Evolutionary conservation across 805 yeast species (phyloP).

Genomic region (Kurtzmaniella cleridarum): DNA sequence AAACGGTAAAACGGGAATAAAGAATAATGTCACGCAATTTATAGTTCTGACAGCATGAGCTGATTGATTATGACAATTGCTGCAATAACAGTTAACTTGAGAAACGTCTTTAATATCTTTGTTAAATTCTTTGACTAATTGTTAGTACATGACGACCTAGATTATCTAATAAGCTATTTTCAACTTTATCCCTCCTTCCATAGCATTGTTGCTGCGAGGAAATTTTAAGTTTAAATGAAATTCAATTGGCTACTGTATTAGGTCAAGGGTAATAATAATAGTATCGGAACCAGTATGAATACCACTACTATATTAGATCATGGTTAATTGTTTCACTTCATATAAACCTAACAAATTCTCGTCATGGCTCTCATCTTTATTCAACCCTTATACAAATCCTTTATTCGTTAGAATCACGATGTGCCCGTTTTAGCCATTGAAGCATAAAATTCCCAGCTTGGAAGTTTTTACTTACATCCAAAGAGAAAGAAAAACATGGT

Average conservation of each 20-base stretch:
- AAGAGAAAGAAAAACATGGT: conserved; percentile 20
- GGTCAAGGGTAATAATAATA: too few relatives aligned
- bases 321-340: too few relatives aligned
- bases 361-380: too few relatives aligned
- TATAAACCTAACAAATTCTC: too few relatives aligned
- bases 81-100: conserved; percentile 40
- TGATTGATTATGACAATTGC: conserved; percentile 53
- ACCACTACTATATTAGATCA: too few relatives aligned
- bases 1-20: conserved; percentile 50
- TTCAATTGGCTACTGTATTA: too few relatives aligned
- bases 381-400: too few relatives aligned
- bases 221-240: background rate
- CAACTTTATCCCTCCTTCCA: background rate
- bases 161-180: background rate
- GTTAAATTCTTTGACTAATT: conserved; percentile 28
- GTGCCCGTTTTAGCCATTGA: too few relatives aligned
- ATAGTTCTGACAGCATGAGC: conserved; percentile 49
- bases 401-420: too few relatives aligned
- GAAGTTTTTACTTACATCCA: conserved; percentile 23
- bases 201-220: background rate
- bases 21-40: conserved; percentile 50
- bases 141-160: conserved; percentile 4
- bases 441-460: background rate
- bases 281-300: too few relatives aligned
- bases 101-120: conserved; percentile 27